These are phyloP conservation scores for Xylaria sp. DNA, from an alignment of 2,329 filamentous ascomycete genomes.

Conservation along the genomic window DNA sequence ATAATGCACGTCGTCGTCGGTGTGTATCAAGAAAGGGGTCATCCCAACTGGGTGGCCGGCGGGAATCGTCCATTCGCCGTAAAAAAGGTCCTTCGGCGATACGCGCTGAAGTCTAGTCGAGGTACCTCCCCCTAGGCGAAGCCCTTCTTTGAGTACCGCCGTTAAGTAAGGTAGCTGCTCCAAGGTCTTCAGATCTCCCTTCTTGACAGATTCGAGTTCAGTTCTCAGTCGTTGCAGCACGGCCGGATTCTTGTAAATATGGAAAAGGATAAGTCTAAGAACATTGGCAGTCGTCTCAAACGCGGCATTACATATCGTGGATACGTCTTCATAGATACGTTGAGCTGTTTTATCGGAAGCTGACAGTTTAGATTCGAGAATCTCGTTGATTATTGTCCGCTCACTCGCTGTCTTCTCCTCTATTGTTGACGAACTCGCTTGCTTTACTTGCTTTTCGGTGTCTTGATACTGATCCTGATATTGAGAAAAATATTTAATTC, in stretches of 20 bases:
- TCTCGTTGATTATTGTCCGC: slow-evolving; percentile 25
- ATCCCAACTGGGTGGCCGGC: slow-evolving; percentile 14
- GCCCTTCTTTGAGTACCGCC: slow-evolving; percentile 45
- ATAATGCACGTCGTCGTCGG: neutral
- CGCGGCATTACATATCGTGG: slow-evolving; percentile 21
- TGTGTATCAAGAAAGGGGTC: slow-evolving; percentile 13
- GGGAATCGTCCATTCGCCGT: slow-evolving; percentile 2
- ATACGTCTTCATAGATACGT: slow-evolving; percentile 16
- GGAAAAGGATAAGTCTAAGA: slow-evolving; percentile 1
- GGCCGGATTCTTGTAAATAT: slow-evolving; percentile 24
- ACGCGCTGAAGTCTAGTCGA: slow-evolving; percentile 9
- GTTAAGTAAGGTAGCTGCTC: slow-evolving; percentile 46
- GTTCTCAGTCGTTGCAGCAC: slow-evolving; percentile 24
- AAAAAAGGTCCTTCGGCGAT: slow-evolving; percentile 10
- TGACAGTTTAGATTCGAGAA: slow-evolving; percentile 22
- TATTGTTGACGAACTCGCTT: neutral
- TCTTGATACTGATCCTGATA: slow-evolving; percentile 7
- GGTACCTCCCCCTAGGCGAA: slow-evolving; percentile 3
- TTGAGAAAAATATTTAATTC: neutral
- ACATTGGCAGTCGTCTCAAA: slow-evolving; percentile 28
- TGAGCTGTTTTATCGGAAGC: slow-evolving; percentile 18
- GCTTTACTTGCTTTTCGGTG: neutral
- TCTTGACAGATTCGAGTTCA: slow-evolving; percentile 3
- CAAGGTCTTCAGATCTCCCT: neutral
- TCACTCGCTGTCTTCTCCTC: neutral